These are phyloP conservation scores for Carnegiea gigantea DNA, from an alignment of 179 eudicot genomes.

Conservation along the genomic window DNA sequence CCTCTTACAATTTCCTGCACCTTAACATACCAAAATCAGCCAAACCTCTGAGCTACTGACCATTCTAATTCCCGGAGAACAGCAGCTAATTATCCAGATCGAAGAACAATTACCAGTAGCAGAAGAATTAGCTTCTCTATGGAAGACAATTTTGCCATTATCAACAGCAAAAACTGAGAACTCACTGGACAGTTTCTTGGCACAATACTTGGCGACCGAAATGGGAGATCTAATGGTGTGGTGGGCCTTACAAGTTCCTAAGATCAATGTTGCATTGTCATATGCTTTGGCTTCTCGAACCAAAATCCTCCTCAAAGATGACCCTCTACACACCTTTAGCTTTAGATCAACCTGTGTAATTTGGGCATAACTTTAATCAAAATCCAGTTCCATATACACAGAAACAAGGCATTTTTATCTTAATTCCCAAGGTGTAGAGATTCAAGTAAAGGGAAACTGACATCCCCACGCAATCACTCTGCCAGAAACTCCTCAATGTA, in stretches of 20 bases:
- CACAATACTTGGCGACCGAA: constrained; percentile 82
- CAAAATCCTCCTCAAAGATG: constrained; percentile 67
- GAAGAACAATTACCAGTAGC: constrained; percentile 32
- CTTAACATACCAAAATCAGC: constrained; percentile 18
- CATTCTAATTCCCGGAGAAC: constrained; percentile 6
- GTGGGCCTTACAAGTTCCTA: constrained; percentile 42
- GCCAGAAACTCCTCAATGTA: background rate
- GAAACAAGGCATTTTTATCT: background rate
- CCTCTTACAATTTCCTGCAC: constrained; percentile 29
- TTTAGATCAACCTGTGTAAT: constrained; percentile 77
- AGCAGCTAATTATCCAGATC: constrained; percentile 4
- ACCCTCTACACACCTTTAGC: constrained; percentile 86
- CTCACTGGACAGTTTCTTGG: constrained; percentile 49
- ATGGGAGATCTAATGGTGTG: constrained; percentile 54
- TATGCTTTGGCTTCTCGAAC: constrained; percentile 63
- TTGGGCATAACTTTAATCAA: background rate
- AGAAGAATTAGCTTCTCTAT: constrained; percentile 30
- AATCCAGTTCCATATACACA: background rate
- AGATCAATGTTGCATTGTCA: constrained; percentile 46
- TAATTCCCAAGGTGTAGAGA: background rate
- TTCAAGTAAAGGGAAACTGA: background rate
- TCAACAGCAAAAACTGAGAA: constrained; percentile 66
- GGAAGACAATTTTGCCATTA: constrained; percentile 62
- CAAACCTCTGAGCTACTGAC: constrained; percentile 5
- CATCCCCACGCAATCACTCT: background rate